A percentile compares a stretch with the other conserved stretches of the same genome.
Conservation (phyloP, 176 grass and related monocot species). For the Phoenix roebelenii region DNA sequence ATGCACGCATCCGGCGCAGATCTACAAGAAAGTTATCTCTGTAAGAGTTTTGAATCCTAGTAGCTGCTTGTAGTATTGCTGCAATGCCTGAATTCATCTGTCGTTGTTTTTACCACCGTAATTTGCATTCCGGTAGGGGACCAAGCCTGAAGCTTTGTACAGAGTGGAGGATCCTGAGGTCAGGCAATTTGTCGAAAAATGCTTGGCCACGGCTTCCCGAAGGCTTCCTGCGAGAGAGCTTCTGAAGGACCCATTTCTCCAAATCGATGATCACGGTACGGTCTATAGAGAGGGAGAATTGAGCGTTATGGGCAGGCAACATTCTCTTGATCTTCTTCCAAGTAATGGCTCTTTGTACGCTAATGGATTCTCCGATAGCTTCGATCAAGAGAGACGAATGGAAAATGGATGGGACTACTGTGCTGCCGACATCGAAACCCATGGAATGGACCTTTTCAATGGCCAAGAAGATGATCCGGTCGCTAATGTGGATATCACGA, state of each 20-base stretch:
- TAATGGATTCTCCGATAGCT: constrained; percentile 32
- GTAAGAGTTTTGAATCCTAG: constrained; percentile 35
- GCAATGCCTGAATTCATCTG: too few relatives aligned
- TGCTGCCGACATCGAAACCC: constrained; percentile 38
- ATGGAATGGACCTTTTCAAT: constrained; percentile 65
- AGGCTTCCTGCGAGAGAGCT: constrained; percentile 9
- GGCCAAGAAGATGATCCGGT: constrained; percentile 54
- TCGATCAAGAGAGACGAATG: constrained; percentile 28
- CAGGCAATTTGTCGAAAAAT: constrained; percentile 11
- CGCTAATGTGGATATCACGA: constrained; percentile 69
- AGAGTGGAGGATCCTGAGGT: constrained; percentile 8
- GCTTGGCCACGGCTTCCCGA: constrained; percentile 1
- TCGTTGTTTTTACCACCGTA: too few relatives aligned
- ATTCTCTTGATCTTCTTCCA: constrained; percentile 27
- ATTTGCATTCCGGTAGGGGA: constrained; percentile 36
- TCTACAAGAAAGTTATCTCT: constrained; percentile 96
- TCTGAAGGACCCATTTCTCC: constrained; percentile 8
- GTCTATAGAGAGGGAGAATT: constrained; percentile 28
- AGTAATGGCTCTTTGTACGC: constrained; percentile 42
- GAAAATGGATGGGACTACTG: constrained; percentile 49
- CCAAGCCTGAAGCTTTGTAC: constrained; percentile 42
- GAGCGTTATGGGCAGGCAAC: constrained; percentile 11
- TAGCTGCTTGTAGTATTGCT: background rate
- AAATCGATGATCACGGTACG: constrained; percentile 23
- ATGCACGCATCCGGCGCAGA: constrained; percentile 76